Evolutionary conservation across 176 grass and related monocot genomes (phyloP).

Genomic region (Bothriochloa decipiens): DNA sequence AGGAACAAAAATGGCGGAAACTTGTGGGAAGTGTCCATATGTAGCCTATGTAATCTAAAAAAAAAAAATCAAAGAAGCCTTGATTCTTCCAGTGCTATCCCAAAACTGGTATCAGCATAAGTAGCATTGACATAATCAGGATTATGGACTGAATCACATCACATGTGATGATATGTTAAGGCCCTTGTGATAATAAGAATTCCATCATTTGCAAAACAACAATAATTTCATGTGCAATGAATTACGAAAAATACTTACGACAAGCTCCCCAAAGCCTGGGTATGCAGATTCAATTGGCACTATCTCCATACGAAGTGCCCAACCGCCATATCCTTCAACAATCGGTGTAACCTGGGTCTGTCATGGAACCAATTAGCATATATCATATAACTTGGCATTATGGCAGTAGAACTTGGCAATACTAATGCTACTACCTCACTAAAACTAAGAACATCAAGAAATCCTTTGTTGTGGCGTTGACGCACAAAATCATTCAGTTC

Average conservation of each 20-base stretch:
- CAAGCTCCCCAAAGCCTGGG: slow-evolving; percentile 87
- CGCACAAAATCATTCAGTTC: slow-evolving; percentile 91
- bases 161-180: slow-evolving; percentile 10
- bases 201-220: background rate
- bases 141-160: background rate
- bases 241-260: slow-evolving; percentile 59
- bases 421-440: slow-evolving; percentile 66
- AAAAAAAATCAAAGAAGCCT: background rate
- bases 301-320: slow-evolving; percentile 90
- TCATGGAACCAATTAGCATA: slow-evolving; percentile 46
- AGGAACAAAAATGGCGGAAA: background rate
- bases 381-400: background rate
- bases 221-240: background rate
- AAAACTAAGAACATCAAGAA: slow-evolving; percentile 93
- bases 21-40: background rate
- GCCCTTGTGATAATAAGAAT: background rate
- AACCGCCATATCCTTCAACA: slow-evolving; percentile 98
- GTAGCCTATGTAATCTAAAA: slow-evolving; percentile 1
- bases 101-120: slow-evolving; percentile 8
- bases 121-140: background rate
- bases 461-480: slow-evolving; percentile 69
- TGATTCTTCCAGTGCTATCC: background rate
- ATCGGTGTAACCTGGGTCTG: slow-evolving; percentile 96
- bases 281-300: slow-evolving; percentile 99
- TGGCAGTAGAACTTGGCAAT: background rate